Percentiles rank a stretch among this genome's conserved stretches.
Conservation (phyloP, 495 filamentous ascomycete species). For the Talaromyces adpressus region DNA sequence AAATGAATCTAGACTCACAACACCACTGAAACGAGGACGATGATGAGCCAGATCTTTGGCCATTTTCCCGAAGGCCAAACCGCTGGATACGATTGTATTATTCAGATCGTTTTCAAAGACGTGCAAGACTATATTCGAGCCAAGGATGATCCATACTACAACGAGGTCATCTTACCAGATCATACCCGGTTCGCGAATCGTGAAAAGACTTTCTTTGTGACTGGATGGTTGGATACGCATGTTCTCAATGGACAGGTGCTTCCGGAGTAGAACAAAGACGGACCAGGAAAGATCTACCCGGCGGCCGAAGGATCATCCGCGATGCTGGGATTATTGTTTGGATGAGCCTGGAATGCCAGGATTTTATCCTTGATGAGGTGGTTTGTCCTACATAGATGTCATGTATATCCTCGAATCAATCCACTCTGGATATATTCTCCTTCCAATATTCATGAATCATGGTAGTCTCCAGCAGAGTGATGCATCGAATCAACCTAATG, state of each 20-base stretch:
- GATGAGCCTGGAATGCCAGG: too few relatives aligned
- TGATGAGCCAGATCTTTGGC: slow-evolving; percentile 26
- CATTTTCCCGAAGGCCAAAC: slow-evolving; percentile 13
- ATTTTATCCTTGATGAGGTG: too few relatives aligned
- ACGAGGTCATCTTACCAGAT: slow-evolving; percentile 12
- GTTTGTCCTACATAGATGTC: too few relatives aligned
- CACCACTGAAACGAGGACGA: slow-evolving; percentile 14
- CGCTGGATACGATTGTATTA: slow-evolving; percentile 32
- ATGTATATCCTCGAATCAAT: too few relatives aligned
- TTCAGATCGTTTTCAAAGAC: slow-evolving; percentile 26
- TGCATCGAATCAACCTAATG: too few relatives aligned
- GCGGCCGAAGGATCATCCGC: too few relatives aligned
- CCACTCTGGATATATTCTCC: too few relatives aligned
- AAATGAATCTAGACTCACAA: slow-evolving; percentile 20
- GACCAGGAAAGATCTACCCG: background rate
- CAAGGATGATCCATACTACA: slow-evolving; percentile 30
- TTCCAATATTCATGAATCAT: too few relatives aligned
- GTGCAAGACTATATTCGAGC: slow-evolving; percentile 25
- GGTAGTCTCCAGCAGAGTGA: too few relatives aligned
- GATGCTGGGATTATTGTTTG: background rate
- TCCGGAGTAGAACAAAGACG: background rate
- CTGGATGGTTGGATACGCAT: background rate
- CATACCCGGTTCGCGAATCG: slow-evolving; percentile 43
- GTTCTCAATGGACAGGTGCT: background rate
- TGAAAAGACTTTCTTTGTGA: background rate